Evolutionary conservation across 1,139 yeast genomes (phyloP), one percentile per base, ranked within the genome.

Genomic region (Debaryomyces sp.): DNA sequence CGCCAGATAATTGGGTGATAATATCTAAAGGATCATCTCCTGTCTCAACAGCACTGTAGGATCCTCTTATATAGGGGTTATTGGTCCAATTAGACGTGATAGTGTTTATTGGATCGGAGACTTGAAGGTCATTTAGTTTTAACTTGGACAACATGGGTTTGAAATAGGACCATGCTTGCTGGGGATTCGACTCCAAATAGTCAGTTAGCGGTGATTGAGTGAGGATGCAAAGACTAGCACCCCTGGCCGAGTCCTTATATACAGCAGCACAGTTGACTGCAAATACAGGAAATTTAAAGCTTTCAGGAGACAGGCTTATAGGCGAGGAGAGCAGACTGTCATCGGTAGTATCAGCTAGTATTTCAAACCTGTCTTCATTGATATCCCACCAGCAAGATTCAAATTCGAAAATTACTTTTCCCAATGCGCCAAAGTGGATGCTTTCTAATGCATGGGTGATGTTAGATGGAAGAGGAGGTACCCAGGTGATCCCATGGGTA

Each of bases 351-450:
- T 66, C 64, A 0, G 82, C 74, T 5, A 83, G 52, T 1, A 83
- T 73, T 32, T 76, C 66, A 54, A 82, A 77, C 43, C 87, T 65
- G 60, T 85, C 91, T 29, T 67, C 67, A 21, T 68, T 63, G 3
- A 58, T 60, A 46, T 82, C 78, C 96, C 96, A 89, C 76, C 88
- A 87, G 1, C 79, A 70, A 1, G 64, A 52, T 10, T 81, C 84
- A 60, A 89, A 90, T 61, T 87, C 95, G 54, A 90, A 77, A 0
- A 87, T 71, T 5, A 88, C 85, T 64, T 90, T 90, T 0, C 96
- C 96, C 45, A 90, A 67, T 0, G 88, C 81, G 0, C 90, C 92
- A 63, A 82, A 85, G 55, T 84, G 85, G 51, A 86, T 74, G 4
- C 68, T 70, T 1, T 67, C 54, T 7, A 88, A 63, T 0, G 89